Base-by-base conservation (phyloP, 2,329 filamentous ascomycete species). In the Ceratocystiopsis sp. region DNA sequence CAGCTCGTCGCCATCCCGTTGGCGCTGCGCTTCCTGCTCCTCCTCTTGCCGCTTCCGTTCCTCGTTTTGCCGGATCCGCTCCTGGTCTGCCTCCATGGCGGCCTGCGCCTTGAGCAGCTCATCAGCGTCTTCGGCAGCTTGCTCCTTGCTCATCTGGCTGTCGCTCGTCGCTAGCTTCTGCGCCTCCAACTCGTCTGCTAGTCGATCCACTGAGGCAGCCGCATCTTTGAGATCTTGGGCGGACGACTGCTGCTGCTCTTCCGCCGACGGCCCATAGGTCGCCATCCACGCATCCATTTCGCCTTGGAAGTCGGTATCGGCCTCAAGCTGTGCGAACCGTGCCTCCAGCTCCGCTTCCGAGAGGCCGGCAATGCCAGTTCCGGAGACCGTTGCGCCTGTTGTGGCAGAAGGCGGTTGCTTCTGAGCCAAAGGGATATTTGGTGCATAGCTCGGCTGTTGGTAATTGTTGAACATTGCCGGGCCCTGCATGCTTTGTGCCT, bases 1-100 rank as follows among this genome's bases (percentile, higher is more conserved):
- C 25, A 91, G 69, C 38, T 81, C 82, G 49, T 84, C 75, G 19
- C 75, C 68, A 42, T 79, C 69, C 18, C 60, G 50, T 5, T 61
- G 57, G 25, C 42, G 39, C 25, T 57, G 50, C 10, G 59, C 53
- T 50, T 49, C 59, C 4, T 50, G 50, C 11, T 29, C 45, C 16
- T 19, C 21, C 16, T 18, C 44, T 29, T 29, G 25, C 7, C 25
- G 61, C 59, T 38, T 57, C 54, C 15, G 39, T 36, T 39, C 40
- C 38, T 48, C 48, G 40, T 29, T 29, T 8, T 29, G 25, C 25
- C 25, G 6, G 25, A 11, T 8, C 6, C 25, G 25, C 9, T 29
- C 7, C 10, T 29, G 25, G 5, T 29, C 25, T 29, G 25, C 25
- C 10, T 29, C 46, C 44, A 38, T 41, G 7, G 39, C 38, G 8